phyloP scores from a whole-genome alignment of 148 eudicot species.

The Persicaria tinctoria region DNA sequence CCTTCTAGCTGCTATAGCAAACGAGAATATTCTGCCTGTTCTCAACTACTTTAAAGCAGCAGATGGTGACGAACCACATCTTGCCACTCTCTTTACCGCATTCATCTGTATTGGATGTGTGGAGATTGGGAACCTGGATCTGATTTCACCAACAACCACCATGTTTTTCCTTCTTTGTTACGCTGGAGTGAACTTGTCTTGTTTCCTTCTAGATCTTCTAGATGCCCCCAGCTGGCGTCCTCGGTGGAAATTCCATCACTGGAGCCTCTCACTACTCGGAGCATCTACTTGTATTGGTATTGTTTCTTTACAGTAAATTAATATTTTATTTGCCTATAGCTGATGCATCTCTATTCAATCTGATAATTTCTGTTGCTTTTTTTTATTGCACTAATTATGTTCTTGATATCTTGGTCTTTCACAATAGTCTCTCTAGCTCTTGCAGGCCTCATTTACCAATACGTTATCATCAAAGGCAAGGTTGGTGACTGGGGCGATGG shows the following conservation, averaged over 20 bases:
- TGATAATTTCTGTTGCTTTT: not conserved
- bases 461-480: slow-evolving; percentile 91
- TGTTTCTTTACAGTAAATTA: slow-evolving; percentile 6
- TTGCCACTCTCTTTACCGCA: slow-evolving; percentile 93
- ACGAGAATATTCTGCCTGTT: slow-evolving; percentile 94
- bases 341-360: not conserved
- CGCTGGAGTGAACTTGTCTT: too few species aligned
- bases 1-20: slow-evolving; percentile 94
- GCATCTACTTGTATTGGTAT: too few species aligned
- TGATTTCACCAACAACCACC: too few species aligned
- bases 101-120: slow-evolving; percentile 82
- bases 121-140: too few species aligned
- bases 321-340: too few species aligned
- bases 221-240: too few species aligned
- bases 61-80: slow-evolving; percentile 81
- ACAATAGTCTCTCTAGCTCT: slow-evolving; percentile 91
- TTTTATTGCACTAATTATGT: slow-evolving; percentile 84
- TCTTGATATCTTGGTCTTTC: slow-evolving; percentile 95
- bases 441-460: slow-evolving; percentile 93
- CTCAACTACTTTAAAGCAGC: too few species aligned
- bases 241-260: too few species aligned
- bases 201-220: too few species aligned
- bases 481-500: slow-evolving; percentile 99
- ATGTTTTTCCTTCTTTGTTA: too few species aligned
- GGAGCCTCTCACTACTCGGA: too few species aligned